These are phyloP conservation scores for Ulota crispa DNA, from an alignment of 225 moss, liverwort and hornwort genomes.

Conservation along the genomic window DNA sequence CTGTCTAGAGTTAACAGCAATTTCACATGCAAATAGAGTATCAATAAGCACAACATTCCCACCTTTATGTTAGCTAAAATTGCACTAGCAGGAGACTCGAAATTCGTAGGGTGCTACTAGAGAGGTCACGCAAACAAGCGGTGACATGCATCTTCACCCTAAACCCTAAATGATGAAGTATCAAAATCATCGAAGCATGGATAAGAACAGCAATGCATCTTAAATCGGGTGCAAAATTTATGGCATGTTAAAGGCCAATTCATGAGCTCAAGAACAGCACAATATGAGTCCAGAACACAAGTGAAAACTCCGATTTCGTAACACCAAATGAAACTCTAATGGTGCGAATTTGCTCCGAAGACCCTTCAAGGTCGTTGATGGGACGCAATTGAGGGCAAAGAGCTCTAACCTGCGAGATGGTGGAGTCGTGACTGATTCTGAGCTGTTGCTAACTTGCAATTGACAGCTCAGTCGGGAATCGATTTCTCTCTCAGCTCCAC, in stretches of 20 bases:
- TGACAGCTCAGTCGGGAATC: not conserved
- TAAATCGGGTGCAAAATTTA: not conserved
- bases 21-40: not conserved
- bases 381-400: not conserved
- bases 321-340: not conserved
- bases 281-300: not conserved
- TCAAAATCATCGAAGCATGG: not conserved
- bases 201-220: not conserved
- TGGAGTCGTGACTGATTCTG: not conserved
- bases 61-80: not conserved
- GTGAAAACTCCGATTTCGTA: not conserved
- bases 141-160: not conserved
- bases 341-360: not conserved
- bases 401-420: constrained; percentile 1
- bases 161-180: not conserved
- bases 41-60: not conserved
- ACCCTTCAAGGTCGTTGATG: not conserved
- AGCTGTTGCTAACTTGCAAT: not conserved
- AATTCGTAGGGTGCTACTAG: not conserved
- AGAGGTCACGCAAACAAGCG: not conserved
- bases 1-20: not conserved
- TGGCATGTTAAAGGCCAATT: not conserved
- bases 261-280: not conserved
- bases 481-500: not conserved
- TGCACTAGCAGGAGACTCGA: not conserved